Evolutionary conservation across 2,329 filamentous ascomycete genomes (phyloP).

Genomic region (Aspergillus caelatus): DNA sequence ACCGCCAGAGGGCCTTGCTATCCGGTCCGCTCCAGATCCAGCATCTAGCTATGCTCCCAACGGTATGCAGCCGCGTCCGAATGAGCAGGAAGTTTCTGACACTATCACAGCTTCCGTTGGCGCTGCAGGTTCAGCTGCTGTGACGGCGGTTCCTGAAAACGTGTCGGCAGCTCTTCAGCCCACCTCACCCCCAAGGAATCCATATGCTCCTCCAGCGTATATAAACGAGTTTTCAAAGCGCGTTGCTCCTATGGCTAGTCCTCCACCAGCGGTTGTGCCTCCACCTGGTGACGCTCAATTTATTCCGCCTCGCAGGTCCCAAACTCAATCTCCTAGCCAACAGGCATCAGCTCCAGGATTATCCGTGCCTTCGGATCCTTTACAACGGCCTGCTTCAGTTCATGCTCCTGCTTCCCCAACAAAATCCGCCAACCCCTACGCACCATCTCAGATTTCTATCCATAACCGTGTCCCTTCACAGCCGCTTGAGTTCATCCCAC

Average conservation of each 20-base stretch:
- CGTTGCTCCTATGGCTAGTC: slow-evolving; percentile 24
- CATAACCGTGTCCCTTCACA: slow-evolving; percentile 50
- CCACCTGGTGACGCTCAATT: slow-evolving; percentile 30
- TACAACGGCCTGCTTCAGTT: slow-evolving; percentile 58
- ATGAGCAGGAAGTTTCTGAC: slow-evolving; percentile 11
- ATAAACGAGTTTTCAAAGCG: slow-evolving; percentile 36
- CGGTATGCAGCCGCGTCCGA: slow-evolving; percentile 20
- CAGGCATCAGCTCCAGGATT: slow-evolving; percentile 53
- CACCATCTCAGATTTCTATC: slow-evolving; percentile 34
- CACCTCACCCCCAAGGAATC: slow-evolving; percentile 30
- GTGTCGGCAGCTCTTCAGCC: slow-evolving; percentile 22
- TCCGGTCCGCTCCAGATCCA: slow-evolving; percentile 28
- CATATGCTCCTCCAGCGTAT: slow-evolving; percentile 37
- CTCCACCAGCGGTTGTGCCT: slow-evolving; percentile 22
- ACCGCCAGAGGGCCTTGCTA: slow-evolving; percentile 23
- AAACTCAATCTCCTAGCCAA: slow-evolving; percentile 63
- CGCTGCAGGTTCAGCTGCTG: slow-evolving; percentile 5
- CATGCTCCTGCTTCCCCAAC: slow-evolving; percentile 50
- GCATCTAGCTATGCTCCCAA: slow-evolving; percentile 26
- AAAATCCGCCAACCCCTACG: slow-evolving; percentile 40
- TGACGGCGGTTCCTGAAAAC: slow-evolving; percentile 10
- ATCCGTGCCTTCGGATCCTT: slow-evolving; percentile 47
- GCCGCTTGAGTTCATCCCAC: slow-evolving; percentile 59
- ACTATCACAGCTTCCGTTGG: not conserved
- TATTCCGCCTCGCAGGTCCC: slow-evolving; percentile 52